These are phyloP conservation scores for Saccharomycopsis selenospora DNA, from an alignment of 805 yeast genomes.

Conservation along the genomic window DNA sequence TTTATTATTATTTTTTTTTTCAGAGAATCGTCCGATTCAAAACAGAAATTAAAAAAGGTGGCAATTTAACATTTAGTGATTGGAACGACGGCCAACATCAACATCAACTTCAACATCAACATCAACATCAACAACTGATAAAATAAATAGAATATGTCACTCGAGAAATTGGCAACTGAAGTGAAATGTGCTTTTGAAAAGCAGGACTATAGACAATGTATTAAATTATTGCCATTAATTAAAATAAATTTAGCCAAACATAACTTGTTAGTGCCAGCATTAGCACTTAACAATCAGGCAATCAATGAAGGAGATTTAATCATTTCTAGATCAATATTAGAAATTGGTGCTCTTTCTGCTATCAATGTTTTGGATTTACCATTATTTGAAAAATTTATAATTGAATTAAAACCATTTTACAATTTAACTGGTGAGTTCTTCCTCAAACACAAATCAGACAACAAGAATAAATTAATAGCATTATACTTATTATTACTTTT, in stretches of 20 bases:
- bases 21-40: too few species aligned
- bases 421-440: constrained; percentile 28
- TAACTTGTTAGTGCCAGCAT: constrained; percentile 62
- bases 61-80: not conserved
- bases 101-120: not conserved
- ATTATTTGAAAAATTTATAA: constrained; percentile 63
- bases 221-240: constrained; percentile 56
- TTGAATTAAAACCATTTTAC: constrained; percentile 76
- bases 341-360: constrained; percentile 78
- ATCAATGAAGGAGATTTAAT: constrained; percentile 39
- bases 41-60: constrained; percentile 4
- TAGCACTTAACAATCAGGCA: constrained; percentile 27
- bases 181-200: constrained; percentile 57
- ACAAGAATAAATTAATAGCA: constrained; percentile 67
- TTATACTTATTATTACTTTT: constrained; percentile 69
- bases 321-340: constrained; percentile 76
- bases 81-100: not conserved
- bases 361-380: constrained; percentile 55
- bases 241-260: constrained; percentile 75
- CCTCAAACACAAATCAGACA: constrained; percentile 40
- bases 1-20: too few species aligned
- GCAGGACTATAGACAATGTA: constrained; percentile 56
- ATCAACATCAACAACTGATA: not conserved
- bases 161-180: constrained; percentile 63
- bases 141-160: constrained; percentile 30